Percentiles rank a stretch among this genome's conserved stretches.
Conservation (phyloP, 345 rosid genomes). For the Toxicodendron radicans region DNA sequence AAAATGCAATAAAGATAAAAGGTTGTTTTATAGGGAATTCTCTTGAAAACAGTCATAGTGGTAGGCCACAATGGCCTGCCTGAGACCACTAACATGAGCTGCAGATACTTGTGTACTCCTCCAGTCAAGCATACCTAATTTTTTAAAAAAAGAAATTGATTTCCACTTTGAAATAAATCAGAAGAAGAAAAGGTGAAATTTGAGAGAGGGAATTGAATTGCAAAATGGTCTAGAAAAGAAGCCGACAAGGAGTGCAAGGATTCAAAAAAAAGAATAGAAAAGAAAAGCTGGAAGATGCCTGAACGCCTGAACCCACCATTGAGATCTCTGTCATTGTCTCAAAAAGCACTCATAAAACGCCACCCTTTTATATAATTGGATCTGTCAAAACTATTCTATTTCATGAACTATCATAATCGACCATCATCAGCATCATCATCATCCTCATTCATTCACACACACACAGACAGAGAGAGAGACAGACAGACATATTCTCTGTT, state of each 20-base stretch:
- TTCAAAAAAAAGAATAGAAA: neutral
- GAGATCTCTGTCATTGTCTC: conserved; percentile 10
- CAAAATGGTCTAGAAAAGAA: conserved; percentile 4
- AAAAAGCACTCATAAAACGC: neutral
- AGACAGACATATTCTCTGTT: conserved; percentile 13
- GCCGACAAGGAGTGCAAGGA: conserved; percentile 12
- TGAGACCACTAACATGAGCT: neutral
- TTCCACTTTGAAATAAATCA: neutral
- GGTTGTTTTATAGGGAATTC: neutral
- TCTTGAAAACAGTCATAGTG: neutral
- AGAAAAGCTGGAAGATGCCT: conserved; percentile 31
- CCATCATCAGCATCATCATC: neutral
- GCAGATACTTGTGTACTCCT: neutral
- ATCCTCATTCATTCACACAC: neutral
- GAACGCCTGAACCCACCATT: conserved; percentile 1
- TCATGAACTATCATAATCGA: conserved; percentile 1
- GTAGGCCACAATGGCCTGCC: conserved; percentile 2
- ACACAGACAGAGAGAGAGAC: too few relatives aligned
- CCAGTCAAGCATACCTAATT: neutral
- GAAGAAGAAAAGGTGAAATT: neutral
- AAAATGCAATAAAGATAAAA: too few relatives aligned
- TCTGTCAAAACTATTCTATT: neutral
- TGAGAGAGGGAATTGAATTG: too few relatives aligned
- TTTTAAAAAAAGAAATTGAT: neutral
- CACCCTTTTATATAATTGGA: neutral